These are phyloP conservation scores for Aspergillus sp. DNA, from an alignment of 2,329 filamentous ascomycete species.

Conservation along the genomic window DNA sequence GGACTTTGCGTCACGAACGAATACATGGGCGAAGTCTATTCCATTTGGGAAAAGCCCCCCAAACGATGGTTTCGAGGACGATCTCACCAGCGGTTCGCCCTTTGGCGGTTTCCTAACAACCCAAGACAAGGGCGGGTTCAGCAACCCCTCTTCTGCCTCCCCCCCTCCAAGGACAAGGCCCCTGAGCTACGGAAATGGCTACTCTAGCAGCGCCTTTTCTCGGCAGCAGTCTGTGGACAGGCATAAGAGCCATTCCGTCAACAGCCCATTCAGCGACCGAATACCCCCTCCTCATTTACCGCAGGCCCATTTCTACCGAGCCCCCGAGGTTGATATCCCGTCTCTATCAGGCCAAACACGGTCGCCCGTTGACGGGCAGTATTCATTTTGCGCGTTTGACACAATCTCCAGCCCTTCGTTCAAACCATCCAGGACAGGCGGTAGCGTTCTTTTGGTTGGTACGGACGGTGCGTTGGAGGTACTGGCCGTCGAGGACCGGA, in stretches of 20 bases:
- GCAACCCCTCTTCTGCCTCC: slow-evolving; percentile 49
- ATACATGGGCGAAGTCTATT: slow-evolving; percentile 51
- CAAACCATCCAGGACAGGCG: slow-evolving; percentile 43
- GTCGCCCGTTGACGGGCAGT: slow-evolving; percentile 54
- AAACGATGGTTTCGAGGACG: slow-evolving; percentile 40
- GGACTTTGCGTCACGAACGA: slow-evolving; percentile 43
- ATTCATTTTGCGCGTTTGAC: slow-evolving; percentile 83
- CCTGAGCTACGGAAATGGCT: slow-evolving; percentile 48
- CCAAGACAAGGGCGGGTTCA: slow-evolving; percentile 45
- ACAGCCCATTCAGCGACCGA: slow-evolving; percentile 39
- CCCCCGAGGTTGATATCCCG: slow-evolving; percentile 71
- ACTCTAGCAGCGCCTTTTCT: slow-evolving; percentile 40
- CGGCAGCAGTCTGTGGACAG: slow-evolving; percentile 44
- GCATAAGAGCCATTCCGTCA: slow-evolving; percentile 45
- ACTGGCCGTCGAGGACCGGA: slow-evolving; percentile 72
- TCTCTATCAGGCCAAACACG: slow-evolving; percentile 33
- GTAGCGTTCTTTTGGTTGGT: slow-evolving; percentile 75
- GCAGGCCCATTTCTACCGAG: slow-evolving; percentile 77
- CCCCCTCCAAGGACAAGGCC: slow-evolving; percentile 48
- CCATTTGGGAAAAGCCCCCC: slow-evolving; percentile 52
- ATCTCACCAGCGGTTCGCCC: slow-evolving; percentile 43
- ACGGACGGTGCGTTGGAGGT: slow-evolving; percentile 81
- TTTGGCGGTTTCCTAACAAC: slow-evolving; percentile 45
- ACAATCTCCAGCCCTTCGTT: slow-evolving; percentile 58
- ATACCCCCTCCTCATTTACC: slow-evolving; percentile 72